Evolutionary conservation across 1,284 basidiomycete species (phyloP), one percentile per base, ranked within the genome.

Genomic region (Boletus sp.): DNA sequence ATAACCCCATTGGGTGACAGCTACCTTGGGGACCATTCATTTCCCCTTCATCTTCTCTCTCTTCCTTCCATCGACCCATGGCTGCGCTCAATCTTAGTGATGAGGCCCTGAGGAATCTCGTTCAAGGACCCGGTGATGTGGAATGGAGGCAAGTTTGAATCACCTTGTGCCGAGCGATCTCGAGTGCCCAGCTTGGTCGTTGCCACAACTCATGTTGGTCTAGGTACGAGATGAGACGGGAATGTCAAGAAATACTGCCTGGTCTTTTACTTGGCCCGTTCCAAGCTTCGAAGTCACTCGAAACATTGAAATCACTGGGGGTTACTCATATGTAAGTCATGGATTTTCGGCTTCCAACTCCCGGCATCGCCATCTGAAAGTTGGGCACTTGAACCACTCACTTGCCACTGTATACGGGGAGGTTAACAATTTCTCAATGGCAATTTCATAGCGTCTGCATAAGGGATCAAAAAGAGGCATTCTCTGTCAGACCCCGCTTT

Each of bases 201-300:
- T 44, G 20, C 43, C 36, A 43, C 35, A 41, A 40, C 44, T 46
- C 33, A 57, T 48, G 37, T 25, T 29, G 23, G 22, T 19, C 22
- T 50, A 94, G 91, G 63, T 96, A 96, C 62, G 93, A 96, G 67
- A 96, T 96, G 94, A 78, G 94, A 35, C 73, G 93, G 37, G 86
- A 94, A 62, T 92, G 91, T 55, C 94, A 97, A 70, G 83, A 93
- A 67, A 93, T 96, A 57, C 73, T 95, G 0, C 91, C 91, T 3
- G 82, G 82, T 9, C 78, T 97, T 34, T 78, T 82, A 37, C 80
- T 96, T 2, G 94, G 94, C 0, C 92, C 93, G 1, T 91, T 94
- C 57, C 88, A 92, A 57, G 85, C 87, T 3, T 91, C 90, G 2
- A 91, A 90, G 59, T 86, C 87, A 4, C 69, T 91, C 14, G 76